Evolutionary conservation across 345 rosid species (phyloP).

Genomic region (Ceriops zippeliana): DNA sequence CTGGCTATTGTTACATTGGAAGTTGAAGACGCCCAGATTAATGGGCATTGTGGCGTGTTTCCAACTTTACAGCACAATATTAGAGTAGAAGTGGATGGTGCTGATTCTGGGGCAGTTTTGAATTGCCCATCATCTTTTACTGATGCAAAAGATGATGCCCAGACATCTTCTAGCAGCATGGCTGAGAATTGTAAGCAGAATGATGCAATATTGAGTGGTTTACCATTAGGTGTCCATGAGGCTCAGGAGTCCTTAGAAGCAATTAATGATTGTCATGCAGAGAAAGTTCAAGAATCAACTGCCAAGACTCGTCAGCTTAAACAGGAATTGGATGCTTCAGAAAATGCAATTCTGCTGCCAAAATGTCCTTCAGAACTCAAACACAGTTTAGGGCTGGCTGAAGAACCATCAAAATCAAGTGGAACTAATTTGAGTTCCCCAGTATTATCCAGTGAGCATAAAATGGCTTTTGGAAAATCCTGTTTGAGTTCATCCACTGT

Average conservation of each 20-base stretch:
- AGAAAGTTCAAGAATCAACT: constrained; percentile 31
- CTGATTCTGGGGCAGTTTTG: constrained; percentile 26
- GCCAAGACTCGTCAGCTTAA: constrained; percentile 25
- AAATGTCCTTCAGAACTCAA: constrained; percentile 38
- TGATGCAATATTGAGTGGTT: constrained; percentile 30
- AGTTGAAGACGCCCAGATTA: constrained; percentile 31
- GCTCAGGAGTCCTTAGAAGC: constrained; percentile 41
- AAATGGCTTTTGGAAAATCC: constrained; percentile 48
- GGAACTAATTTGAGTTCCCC: constrained; percentile 31
- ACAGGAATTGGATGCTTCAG: constrained; percentile 37
- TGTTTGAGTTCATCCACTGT: constrained; percentile 35
- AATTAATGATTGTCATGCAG: constrained; percentile 30
- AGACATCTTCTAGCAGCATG: constrained; percentile 22
- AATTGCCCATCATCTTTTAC: constrained; percentile 25
- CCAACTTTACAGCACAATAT: constrained; percentile 19
- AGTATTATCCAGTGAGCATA: constrained; percentile 34
- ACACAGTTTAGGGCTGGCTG: constrained; percentile 28
- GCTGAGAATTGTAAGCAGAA: constrained; percentile 33
- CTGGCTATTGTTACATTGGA: constrained; percentile 26
- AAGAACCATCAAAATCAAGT: constrained; percentile 39
- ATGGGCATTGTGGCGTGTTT: constrained; percentile 23
- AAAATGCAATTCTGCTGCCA: constrained; percentile 27
- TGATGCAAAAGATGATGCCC: constrained; percentile 33
- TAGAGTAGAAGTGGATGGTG: constrained; percentile 36
- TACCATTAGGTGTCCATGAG: constrained; percentile 37